Conservation (phyloP, 1,284 basidiomycete species). For the Polyporus tsugae region DNA sequence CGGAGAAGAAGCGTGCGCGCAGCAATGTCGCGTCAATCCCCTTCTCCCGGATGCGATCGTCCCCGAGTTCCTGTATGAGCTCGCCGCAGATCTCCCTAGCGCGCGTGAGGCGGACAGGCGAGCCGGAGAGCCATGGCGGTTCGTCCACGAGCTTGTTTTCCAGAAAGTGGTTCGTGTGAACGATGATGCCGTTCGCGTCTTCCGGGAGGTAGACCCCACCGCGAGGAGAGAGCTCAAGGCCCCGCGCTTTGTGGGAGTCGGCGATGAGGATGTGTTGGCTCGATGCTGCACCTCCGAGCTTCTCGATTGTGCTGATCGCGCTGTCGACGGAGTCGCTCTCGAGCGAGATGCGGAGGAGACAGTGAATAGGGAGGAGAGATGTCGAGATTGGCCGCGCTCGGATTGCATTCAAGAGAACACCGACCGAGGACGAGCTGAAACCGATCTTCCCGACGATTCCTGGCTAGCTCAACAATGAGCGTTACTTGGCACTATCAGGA, state of each 20-base stretch:
- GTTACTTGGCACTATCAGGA: too few relatives aligned
- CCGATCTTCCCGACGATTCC: slow-evolving; percentile 51
- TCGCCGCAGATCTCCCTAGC: slow-evolving; percentile 38
- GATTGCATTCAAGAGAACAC: slow-evolving; percentile 49
- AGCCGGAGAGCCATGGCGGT: slow-evolving; percentile 44
- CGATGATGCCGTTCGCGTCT: slow-evolving; percentile 40
- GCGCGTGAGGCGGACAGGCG: slow-evolving; percentile 41
- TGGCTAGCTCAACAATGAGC: slow-evolving; percentile 32
- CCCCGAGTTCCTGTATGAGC: slow-evolving; percentile 29
- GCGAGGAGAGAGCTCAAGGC: slow-evolving; percentile 44
- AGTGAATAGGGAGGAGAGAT: slow-evolving; percentile 44
- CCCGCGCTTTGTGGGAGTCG: slow-evolving; percentile 36
- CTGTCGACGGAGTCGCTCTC: slow-evolving; percentile 40
- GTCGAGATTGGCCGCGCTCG: slow-evolving; percentile 43
- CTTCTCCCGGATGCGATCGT: slow-evolving; percentile 26
- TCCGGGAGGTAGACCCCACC: slow-evolving; percentile 40
- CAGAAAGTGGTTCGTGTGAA: slow-evolving; percentile 49
- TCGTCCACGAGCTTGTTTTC: slow-evolving; percentile 44
- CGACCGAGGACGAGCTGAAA: slow-evolving; percentile 46
- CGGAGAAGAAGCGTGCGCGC: slow-evolving; percentile 42
- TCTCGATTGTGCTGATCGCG: slow-evolving; percentile 40
- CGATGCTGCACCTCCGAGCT: slow-evolving; percentile 44
- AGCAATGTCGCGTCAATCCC: slow-evolving; percentile 36
- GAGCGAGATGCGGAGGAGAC: slow-evolving; percentile 45
- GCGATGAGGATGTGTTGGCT: slow-evolving; percentile 48